A percentile compares a stretch with the other conserved stretches of the same genome.
Conservation (phyloP, 192 early-diverging fungal genomes). For the Coemansia sp. region DNA sequence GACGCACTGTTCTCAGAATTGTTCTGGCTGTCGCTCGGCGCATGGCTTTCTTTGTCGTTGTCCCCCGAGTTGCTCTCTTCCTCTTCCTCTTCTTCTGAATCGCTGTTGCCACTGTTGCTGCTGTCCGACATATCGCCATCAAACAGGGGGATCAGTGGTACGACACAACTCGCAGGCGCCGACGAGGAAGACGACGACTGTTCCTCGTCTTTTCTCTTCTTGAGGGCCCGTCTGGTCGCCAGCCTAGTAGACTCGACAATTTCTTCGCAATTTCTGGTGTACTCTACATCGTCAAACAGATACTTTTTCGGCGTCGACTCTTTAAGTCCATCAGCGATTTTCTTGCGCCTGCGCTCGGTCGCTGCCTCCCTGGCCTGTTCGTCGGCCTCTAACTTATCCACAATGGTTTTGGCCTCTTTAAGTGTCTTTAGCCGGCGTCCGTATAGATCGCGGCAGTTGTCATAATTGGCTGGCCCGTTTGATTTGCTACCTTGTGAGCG, state of each 20-base stretch:
- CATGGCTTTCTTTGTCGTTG: background rate
- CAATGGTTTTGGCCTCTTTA: slow-evolving; percentile 85
- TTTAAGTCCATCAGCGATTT: slow-evolving; percentile 78
- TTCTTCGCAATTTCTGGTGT: slow-evolving; percentile 67
- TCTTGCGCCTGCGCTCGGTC: slow-evolving; percentile 77
- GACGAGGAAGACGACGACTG: background rate
- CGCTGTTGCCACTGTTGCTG: slow-evolving; percentile 22
- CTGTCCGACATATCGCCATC: slow-evolving; percentile 26
- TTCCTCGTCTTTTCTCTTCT: slow-evolving; percentile 9
- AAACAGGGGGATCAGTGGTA: slow-evolving; percentile 36
- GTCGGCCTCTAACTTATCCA: slow-evolving; percentile 27
- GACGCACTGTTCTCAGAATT: background rate
- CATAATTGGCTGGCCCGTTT: slow-evolving; percentile 89
- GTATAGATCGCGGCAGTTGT: slow-evolving; percentile 91
- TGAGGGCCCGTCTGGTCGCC: slow-evolving; percentile 53
- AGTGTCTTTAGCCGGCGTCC: slow-evolving; percentile 87
- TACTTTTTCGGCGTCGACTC: slow-evolving; percentile 69
- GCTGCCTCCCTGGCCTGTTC: slow-evolving; percentile 34
- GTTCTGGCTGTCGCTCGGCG: background rate
- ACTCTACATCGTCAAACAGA: slow-evolving; percentile 84
- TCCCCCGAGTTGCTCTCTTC: background rate
- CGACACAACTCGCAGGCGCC: slow-evolving; percentile 1
- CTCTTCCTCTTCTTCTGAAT: slow-evolving; percentile 1
- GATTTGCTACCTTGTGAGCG: slow-evolving; percentile 90
- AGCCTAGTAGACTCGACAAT: slow-evolving; percentile 64